Percentiles rank a stretch among this genome's conserved stretches.
Evolutionary conservation across 371 early-diverging fungal genomes (phyloP).

Genomic region (Sporodiniella umbellata): DNA sequence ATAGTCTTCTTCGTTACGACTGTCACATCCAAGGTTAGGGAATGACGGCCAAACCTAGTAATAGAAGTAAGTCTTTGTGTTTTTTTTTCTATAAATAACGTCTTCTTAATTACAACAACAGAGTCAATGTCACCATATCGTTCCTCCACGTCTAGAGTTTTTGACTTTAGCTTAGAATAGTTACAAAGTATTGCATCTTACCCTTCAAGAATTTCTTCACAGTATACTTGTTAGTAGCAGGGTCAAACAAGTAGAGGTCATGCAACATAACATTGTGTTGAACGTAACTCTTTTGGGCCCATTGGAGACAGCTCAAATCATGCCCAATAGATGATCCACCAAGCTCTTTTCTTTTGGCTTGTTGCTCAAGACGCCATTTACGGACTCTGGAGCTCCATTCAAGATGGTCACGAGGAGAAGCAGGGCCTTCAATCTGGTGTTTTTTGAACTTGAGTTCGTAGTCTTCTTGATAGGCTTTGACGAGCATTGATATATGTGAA

Average conservation of each 20-base stretch:
- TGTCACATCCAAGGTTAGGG: constrained; percentile 27
- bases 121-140: constrained; percentile 25
- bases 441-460: constrained; percentile 22
- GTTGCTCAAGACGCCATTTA: constrained; percentile 24
- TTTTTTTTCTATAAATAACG: neutral
- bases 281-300: constrained; percentile 24
- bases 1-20: constrained; percentile 28
- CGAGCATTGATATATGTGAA: constrained; percentile 16
- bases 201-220: constrained; percentile 23
- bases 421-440: constrained; percentile 24
- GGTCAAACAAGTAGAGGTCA: constrained; percentile 23
- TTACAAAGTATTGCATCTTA: neutral
- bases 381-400: constrained; percentile 20
- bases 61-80: neutral
- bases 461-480: constrained; percentile 26
- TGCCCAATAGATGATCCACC: constrained; percentile 5
- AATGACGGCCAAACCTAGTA: constrained; percentile 23
- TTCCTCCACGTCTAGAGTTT: constrained; percentile 12
- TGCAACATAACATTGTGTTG: constrained; percentile 28
- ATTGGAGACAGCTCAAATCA: constrained; percentile 19
- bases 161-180: neutral
- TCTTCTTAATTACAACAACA: constrained; percentile 18
- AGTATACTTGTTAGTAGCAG: constrained; percentile 21
- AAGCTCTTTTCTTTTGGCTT: constrained; percentile 3
- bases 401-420: constrained; percentile 24